Evolutionary conservation across 768 basidiomycete species (phyloP).

Genomic region (Mycena belliarum): DNA sequence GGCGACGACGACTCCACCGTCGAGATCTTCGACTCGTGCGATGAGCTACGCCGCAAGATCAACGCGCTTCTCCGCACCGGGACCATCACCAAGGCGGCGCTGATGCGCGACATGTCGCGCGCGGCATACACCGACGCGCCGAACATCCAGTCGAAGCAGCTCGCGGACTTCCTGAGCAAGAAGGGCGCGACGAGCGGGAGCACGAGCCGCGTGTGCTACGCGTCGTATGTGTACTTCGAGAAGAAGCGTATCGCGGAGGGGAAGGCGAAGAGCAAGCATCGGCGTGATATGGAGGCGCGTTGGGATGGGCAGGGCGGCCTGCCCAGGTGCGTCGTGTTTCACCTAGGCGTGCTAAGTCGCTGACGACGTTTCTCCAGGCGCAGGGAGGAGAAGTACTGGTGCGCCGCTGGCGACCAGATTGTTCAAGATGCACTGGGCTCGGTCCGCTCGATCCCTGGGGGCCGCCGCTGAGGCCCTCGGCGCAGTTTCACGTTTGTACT

Average conservation of each 20-base stretch:
- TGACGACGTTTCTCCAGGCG: too few relatives aligned
- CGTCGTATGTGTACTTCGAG: constrained; percentile 22
- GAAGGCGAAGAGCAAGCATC: constrained; percentile 18
- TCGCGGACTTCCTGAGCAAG: constrained; percentile 18
- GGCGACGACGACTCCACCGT: constrained; percentile 16
- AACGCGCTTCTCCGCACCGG: constrained; percentile 15
- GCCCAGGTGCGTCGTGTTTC: too few relatives aligned
- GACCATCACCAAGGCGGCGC: constrained; percentile 17
- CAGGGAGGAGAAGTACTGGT: constrained; percentile 6
- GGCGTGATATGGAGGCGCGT: constrained; percentile 22
- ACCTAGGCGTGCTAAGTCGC: too few relatives aligned
- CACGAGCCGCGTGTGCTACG: constrained; percentile 21
- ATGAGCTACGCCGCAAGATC: constrained; percentile 20
- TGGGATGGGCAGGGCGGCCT: constrained; percentile 22
- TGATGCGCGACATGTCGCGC: constrained; percentile 21
- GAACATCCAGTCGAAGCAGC: constrained; percentile 22
- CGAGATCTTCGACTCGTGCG: constrained; percentile 19
- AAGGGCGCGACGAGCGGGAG: constrained; percentile 18
- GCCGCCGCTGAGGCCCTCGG: neutral
- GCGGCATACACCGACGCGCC: constrained; percentile 18
- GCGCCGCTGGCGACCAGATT: neutral
- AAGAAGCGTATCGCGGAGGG: constrained; percentile 18
- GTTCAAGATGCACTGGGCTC: constrained; percentile 11
- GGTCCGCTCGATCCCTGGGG: constrained; percentile 2
- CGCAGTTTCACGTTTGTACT: too few relatives aligned